phyloP scores from a whole-genome alignment of 108 stramenopile genomes.

The Pseudonitzschia pungens region DNA sequence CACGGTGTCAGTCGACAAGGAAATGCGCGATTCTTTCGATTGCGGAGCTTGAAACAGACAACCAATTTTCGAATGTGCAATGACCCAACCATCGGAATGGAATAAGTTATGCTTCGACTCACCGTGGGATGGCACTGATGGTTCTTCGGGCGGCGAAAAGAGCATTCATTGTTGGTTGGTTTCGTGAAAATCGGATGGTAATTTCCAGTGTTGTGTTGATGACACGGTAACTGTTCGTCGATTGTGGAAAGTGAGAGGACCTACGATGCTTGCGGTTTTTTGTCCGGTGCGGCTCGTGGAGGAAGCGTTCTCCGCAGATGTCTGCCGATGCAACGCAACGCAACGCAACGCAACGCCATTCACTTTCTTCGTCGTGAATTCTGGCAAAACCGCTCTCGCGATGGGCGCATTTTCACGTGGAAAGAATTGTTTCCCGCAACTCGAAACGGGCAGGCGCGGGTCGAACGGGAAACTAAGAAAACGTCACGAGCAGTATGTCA shows the following conservation, averaged over 20 bases:
- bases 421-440: too few species aligned
- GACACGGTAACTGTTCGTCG: too few species aligned
- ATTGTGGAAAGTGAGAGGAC: neutral
- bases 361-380: neutral
- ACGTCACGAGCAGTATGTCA: too few species aligned
- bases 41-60: too few species aligned
- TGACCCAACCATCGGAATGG: too few species aligned
- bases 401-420: neutral
- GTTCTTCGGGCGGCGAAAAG: conserved; percentile 27
- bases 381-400: neutral
- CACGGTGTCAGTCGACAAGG: too few species aligned
- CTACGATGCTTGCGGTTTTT: neutral
- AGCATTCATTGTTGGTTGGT: conserved; percentile 24
- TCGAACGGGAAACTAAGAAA: too few species aligned
- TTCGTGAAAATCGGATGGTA: neutral
- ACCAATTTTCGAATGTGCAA: too few species aligned
- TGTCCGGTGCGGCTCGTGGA: neutral
- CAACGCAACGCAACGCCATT: too few species aligned
- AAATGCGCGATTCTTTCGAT: too few species aligned
- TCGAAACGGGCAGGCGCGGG: too few species aligned
- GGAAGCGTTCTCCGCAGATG: neutral
- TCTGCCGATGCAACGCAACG: conserved; percentile 6
- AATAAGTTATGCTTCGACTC: neutral
- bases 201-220: too few species aligned
- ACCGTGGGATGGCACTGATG: conserved; percentile 20